Percentiles rank a stretch among this genome's conserved stretches.
Conservation (phyloP, 2,329 filamentous ascomycete species). For the Thielaviopsis euricoi region DNA sequence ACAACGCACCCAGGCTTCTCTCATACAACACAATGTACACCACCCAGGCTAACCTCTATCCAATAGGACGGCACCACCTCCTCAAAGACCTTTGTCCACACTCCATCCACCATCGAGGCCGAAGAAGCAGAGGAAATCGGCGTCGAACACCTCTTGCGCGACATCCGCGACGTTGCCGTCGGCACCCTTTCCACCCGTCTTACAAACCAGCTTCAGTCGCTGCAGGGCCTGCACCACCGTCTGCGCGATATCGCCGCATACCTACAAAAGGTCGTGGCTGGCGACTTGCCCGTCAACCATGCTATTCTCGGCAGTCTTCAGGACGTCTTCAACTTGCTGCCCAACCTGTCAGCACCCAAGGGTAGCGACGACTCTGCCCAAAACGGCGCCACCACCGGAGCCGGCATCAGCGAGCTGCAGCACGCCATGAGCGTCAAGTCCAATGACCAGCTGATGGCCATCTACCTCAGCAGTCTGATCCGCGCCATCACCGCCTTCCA, state of each 20-base stretch:
- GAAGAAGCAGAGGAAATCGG: constrained; percentile 98
- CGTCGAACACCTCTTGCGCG: constrained; percentile 90
- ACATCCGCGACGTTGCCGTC: constrained; percentile 95
- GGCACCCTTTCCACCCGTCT: constrained; percentile 92
- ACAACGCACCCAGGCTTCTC: too few relatives aligned
- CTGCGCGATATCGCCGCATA: constrained; percentile 92
- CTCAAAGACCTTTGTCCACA: constrained; percentile 94
- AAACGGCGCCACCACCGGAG: constrained; percentile 31
- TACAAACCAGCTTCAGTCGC: constrained; percentile 91
- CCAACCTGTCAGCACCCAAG: constrained; percentile 79
- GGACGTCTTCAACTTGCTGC: constrained; percentile 95
- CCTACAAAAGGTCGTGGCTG: constrained; percentile 87
- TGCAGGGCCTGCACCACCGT: constrained; percentile 88
- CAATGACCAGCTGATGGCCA: constrained; percentile 96
- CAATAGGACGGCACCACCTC: constrained; percentile 87
- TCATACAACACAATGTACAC: too few relatives aligned
- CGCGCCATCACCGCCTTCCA: constrained; percentile 97
- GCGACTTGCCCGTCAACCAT: constrained; percentile 88
- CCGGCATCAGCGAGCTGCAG: constrained; percentile 66
- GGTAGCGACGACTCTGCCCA: constrained; percentile 36
- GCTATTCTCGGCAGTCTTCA: constrained; percentile 96
- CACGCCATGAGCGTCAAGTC: constrained; percentile 98
- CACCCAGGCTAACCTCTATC: constrained; percentile 5
- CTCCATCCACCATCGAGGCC: constrained; percentile 93
- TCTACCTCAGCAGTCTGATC: constrained; percentile 93